Evolutionary conservation across 2,329 filamentous ascomycete species (phyloP).

Genomic region (Colletotrichum nymphaeae): DNA sequence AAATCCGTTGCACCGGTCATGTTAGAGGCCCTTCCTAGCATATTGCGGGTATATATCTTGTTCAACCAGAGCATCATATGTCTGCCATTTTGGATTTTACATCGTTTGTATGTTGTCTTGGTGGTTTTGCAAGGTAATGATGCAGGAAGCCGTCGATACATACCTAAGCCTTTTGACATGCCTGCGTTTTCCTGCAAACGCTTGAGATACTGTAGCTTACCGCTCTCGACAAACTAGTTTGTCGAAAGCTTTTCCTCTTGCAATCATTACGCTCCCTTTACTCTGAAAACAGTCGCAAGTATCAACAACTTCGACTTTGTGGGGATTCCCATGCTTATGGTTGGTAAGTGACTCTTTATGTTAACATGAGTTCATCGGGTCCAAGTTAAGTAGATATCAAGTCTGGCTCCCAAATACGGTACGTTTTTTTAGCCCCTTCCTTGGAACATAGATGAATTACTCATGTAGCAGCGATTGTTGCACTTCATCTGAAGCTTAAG

Average conservation of each 20-base stretch:
- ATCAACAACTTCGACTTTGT: not conserved
- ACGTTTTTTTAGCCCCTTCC: not conserved
- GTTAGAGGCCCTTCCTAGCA: not conserved
- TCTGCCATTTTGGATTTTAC: not conserved
- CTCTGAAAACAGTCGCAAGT: not conserved
- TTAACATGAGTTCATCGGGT: not conserved
- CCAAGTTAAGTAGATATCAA: not conserved
- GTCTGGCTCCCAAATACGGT: too few relatives aligned
- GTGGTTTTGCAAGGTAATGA: not conserved
- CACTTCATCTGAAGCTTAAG: not conserved
- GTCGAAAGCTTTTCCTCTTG: not conserved
- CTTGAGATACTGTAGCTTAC: not conserved
- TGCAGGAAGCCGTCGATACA: not conserved
- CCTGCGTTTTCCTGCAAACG: not conserved
- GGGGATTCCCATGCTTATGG: not conserved
- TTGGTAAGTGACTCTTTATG: not conserved
- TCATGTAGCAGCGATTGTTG: not conserved
- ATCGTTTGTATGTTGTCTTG: not conserved
- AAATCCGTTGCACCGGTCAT: not conserved
- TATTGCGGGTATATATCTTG: not conserved
- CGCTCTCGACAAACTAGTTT: not conserved
- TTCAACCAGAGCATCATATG: too few relatives aligned
- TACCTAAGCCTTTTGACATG: not conserved
- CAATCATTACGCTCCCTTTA: not conserved
- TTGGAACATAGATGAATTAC: not conserved